These are phyloP conservation scores for Candida pseudoviswanathii DNA, from an alignment of 1,139 yeast genomes.

Conservation along the genomic window DNA sequence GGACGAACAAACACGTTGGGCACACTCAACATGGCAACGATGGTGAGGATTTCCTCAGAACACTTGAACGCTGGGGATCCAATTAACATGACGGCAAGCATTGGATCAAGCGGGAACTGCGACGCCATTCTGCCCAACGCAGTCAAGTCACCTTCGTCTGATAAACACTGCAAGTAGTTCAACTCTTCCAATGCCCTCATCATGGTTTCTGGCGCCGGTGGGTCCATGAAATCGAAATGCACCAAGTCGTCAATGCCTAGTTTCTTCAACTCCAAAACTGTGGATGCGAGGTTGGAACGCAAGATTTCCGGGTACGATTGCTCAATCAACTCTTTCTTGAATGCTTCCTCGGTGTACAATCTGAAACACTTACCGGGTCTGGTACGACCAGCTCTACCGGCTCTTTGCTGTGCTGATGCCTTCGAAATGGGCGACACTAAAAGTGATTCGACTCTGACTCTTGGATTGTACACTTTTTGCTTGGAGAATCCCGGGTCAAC, in stretches of 20 bases:
- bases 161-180: constrained; percentile 84
- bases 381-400: constrained; percentile 99
- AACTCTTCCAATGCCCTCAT: constrained; percentile 97
- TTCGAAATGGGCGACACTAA: constrained; percentile 95
- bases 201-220: constrained; percentile 99
- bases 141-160: constrained; percentile 90
- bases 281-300: constrained; percentile 86
- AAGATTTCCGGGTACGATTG: constrained; percentile 96
- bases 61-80: constrained; percentile 84
- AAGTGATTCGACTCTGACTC: constrained; percentile 92
- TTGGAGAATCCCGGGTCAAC: constrained; percentile 98
- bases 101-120: constrained; percentile 94
- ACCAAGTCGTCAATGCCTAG: constrained; percentile 94
- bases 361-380: constrained; percentile 98
- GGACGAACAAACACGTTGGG: constrained; percentile 97
- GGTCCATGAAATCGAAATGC: constrained; percentile 98
- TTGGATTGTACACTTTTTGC: constrained; percentile 95
- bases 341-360: constrained; percentile 94
- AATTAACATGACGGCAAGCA: constrained; percentile 89
- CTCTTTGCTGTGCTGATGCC: constrained; percentile 97
- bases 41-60: constrained; percentile 84
- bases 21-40: constrained; percentile 88
- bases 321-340: constrained; percentile 88
- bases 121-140: constrained; percentile 87
- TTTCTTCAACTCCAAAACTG: constrained; percentile 90